Evolutionary conservation across 345 rosid genomes (phyloP).

Genomic region (Citropsis articulata): DNA sequence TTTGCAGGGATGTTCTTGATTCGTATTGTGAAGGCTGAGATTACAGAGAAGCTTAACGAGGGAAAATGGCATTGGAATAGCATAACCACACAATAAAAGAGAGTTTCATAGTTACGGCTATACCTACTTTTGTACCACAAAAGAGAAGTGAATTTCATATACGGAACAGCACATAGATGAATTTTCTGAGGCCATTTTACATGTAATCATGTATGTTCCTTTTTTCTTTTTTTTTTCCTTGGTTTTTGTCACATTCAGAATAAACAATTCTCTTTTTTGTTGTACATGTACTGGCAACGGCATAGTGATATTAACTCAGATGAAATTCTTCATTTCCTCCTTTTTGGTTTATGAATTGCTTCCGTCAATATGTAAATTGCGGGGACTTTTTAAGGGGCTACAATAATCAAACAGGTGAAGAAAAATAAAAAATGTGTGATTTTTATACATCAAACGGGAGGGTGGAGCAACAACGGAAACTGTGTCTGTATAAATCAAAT

Average conservation of each 20-base stretch:
- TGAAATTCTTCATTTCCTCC: background rate
- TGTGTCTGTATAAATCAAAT: background rate
- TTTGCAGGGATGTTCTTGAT: constrained; percentile 59
- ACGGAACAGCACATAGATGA: background rate
- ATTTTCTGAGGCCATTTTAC: background rate
- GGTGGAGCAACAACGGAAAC: background rate
- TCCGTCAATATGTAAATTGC: background rate
- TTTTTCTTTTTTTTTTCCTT: too few relatives aligned
- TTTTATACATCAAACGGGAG: background rate
- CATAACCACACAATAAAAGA: constrained; percentile 11
- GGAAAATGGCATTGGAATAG: constrained; percentile 28
- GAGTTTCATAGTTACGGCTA: background rate
- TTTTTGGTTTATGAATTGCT: background rate
- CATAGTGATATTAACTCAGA: background rate
- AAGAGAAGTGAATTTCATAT: background rate
- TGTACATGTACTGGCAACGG: background rate
- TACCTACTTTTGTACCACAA: background rate
- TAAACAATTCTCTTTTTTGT: background rate
- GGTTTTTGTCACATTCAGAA: background rate
- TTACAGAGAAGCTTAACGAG: constrained; percentile 33
- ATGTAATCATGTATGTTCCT: background rate
- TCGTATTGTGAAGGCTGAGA: constrained; percentile 57
- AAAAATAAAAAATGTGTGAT: background rate
- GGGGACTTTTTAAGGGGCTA: background rate
- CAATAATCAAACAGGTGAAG: background rate